Evolutionary conservation across 306 rosid genomes (phyloP), one percentile per base, ranked within the genome.

Genomic region (Citrullus amarus): DNA sequence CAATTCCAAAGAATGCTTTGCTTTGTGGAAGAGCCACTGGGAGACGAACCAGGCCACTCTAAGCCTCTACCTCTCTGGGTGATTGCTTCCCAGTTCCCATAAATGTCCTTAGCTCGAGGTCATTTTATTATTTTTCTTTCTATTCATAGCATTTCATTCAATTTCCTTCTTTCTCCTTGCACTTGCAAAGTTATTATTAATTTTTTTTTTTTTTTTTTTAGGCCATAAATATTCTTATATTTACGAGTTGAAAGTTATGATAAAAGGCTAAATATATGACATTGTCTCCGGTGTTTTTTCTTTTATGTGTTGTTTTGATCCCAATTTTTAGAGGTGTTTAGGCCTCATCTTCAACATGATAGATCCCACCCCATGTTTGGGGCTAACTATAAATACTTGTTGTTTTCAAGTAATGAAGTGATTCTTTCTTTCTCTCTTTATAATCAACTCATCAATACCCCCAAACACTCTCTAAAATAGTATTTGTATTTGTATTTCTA

Each of bases 1-100:
- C 99, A 10, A 83, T 92, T 82, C 99, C 99, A 20, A 95, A 82
- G 91, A 92, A 95, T 76, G 99, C 99, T 16, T 89, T 84, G 57
- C 96, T 91, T 3, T 95, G 99, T 81, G 97, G 99, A 11, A 88
- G 81, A 75, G 97, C 97, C 46, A 81, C 82, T 6, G 97, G 99
- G 20, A 88, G 92, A 78, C 92, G 84, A 89, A 95, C 97, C 2
- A 86, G 97, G 20, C 99, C 99, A 5, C 88, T 93, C 78, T 90
- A 84, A 5, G 34, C 15, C 28, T 25, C 28, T 25, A 25, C 28
- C 28, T 25, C 28, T 25, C 28, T 25, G 28, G 28, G 28, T 25
- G 28, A 48, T 48, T 48, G 54, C 54, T 12, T 48, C 17, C 3
- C 3, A 48, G 16, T 12, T 48, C 17, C 3, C 3, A 48, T 11